Base-by-base conservation (phyloP, 495 filamentous ascomycete genomes). In the Aspergillus egyptiacus region DNA sequence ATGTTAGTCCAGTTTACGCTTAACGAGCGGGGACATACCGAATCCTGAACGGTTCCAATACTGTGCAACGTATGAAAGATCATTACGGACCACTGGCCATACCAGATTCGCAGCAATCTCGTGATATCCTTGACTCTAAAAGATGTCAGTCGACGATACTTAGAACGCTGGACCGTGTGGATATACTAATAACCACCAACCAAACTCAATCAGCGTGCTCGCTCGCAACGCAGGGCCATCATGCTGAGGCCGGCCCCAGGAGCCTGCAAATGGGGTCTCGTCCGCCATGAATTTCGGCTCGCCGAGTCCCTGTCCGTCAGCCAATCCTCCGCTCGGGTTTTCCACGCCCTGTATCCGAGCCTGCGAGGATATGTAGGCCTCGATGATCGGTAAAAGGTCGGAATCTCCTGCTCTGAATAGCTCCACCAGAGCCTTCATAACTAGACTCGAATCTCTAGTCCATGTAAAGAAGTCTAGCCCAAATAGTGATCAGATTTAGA, bases 181-280 rank as follows among this genome's bases (percentile, higher is more conserved):
- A 64, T 59, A 52, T 44, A 44, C 32, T 32, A 74, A 56, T 15
- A 73, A 50, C 60, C 63, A 67, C 35, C 68, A 50, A 1, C 64
- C 66, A 36, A 68, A 73, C 0, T 58, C 56, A 17, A 77, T 75
- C 36, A 82, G 59, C 2, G 83, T 77, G 15, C 78, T 84, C 1
- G 85, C 85, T 34, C 85, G 68, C 33, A 87, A 74, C 5, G 85
- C 79, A 17, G 85, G 85, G 0, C 85, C 85, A 55, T 89, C 85
- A 7, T 76, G 72, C 63, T 89, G 85, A 5, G 85, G 85, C 1
- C 85, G 79, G 1, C 82, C 84, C 85, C 85, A 89, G 5, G 60
- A 57, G 19, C 75, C 84, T 10, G 74, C 82, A 60, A 76, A 87
- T 17, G 77, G 63, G n/a, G 65, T 75, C 39, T 74, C 65, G 42